Conservation (phyloP, 441 rosid genomes). For the Aleurites moluccanus region DNA sequence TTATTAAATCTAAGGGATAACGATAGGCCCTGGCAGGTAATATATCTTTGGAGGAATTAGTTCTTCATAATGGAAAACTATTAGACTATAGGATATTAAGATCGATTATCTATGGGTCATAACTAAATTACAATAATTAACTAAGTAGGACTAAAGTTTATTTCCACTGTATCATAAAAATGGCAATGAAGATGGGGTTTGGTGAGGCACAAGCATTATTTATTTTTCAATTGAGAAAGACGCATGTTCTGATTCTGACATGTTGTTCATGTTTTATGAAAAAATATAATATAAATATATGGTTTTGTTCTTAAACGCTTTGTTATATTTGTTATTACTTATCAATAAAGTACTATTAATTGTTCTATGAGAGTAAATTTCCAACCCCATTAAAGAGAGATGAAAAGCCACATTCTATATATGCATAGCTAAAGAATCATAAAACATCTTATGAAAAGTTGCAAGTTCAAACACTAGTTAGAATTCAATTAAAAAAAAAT, state of each 20-base stretch:
- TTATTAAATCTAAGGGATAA: neutral
- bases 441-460: too few species aligned
- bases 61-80: too few species aligned
- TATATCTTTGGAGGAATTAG: neutral
- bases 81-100: neutral
- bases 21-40: neutral
- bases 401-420: neutral
- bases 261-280: too few species aligned
- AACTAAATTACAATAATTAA: neutral
- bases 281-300: too few species aligned
- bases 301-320: too few species aligned
- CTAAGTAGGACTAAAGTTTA: neutral
- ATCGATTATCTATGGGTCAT: neutral
- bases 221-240: neutral
- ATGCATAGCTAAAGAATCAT: too few species aligned
- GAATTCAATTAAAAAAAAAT: too few species aligned
- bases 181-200: neutral
- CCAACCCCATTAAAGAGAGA: neutral
- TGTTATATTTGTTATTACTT: too few species aligned
- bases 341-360: too few species aligned
- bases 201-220: constrained; percentile 2
- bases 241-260: constrained; percentile 4
- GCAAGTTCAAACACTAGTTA: too few species aligned
- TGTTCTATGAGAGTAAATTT: neutral
- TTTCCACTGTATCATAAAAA: neutral